These are phyloP conservation scores for Aspergillus glaucus DNA, from an alignment of 2,329 filamentous ascomycete genomes.

Conservation along the genomic window DNA sequence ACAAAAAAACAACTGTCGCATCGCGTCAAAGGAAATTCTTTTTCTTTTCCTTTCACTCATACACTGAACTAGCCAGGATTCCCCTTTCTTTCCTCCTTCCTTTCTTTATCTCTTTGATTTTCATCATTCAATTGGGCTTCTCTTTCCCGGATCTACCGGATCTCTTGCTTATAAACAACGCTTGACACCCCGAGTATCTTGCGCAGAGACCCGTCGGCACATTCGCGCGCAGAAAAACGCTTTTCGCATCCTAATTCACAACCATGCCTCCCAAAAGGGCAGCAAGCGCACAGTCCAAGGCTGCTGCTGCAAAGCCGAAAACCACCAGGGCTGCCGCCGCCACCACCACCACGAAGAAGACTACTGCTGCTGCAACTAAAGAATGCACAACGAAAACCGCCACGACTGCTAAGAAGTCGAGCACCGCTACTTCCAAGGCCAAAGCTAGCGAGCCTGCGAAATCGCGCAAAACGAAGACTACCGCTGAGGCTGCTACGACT, in stretches of 20 bases:
- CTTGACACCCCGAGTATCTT: too few species aligned
- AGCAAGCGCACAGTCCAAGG: slow-evolving; percentile 11
- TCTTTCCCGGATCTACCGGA: too few species aligned
- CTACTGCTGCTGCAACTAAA: slow-evolving; percentile 15
- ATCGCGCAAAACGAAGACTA: slow-evolving; percentile 14
- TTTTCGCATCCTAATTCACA: neutral
- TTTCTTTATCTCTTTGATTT: slow-evolving; percentile 1
- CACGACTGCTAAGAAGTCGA: slow-evolving; percentile 12
- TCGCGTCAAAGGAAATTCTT: neutral
- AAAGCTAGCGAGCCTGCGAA: slow-evolving; percentile 5
- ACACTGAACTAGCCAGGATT: neutral
- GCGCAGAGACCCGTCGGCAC: neutral
- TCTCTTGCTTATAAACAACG: too few species aligned
- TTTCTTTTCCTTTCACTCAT: neutral
- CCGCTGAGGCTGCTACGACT: slow-evolving; percentile 11
- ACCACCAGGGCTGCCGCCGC: slow-evolving; percentile 5
- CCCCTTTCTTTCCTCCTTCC: neutral
- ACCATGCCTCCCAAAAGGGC: slow-evolving; percentile 27
- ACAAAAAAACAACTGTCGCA: neutral
- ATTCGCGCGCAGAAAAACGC: neutral
- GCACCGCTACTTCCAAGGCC: slow-evolving; percentile 7
- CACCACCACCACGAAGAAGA: slow-evolving; percentile 14
- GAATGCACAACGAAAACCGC: slow-evolving; percentile 14
- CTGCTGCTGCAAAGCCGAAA: slow-evolving; percentile 11
- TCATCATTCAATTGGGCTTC: neutral